Evolutionary conservation across 2,329 filamentous ascomycete species (phyloP).

Genomic region (Talaromyces albobiverticillius): DNA sequence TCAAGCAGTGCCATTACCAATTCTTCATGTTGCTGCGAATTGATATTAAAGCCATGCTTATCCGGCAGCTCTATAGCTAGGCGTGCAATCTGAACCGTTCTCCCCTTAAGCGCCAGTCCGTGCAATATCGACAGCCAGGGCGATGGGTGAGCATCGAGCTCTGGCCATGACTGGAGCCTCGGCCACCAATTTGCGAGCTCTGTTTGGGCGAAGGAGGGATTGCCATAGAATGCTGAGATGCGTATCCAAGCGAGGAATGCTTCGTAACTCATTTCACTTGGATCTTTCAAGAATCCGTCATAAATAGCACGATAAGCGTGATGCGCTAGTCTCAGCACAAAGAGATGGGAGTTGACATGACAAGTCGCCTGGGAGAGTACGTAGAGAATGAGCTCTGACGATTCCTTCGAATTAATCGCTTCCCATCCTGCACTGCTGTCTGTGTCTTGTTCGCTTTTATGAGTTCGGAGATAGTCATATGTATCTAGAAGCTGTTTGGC

Average conservation of each 20-base stretch:
- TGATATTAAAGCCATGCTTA: slow-evolving; percentile 50
- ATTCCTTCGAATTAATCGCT: slow-evolving; percentile 37
- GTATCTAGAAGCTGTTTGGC: slow-evolving; percentile 60
- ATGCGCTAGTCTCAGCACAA: slow-evolving; percentile 40
- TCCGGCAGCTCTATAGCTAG: slow-evolving; percentile 52
- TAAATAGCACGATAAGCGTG: slow-evolving; percentile 27
- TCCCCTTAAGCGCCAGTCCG: slow-evolving; percentile 61
- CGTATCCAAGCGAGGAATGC: slow-evolving; percentile 48
- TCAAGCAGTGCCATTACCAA: slow-evolving; percentile 63
- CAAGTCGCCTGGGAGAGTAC: slow-evolving; percentile 35
- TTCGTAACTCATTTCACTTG: slow-evolving; percentile 31
- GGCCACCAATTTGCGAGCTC: slow-evolving; percentile 43
- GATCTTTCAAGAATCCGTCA: slow-evolving; percentile 36
- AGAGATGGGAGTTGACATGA: slow-evolving; percentile 34
- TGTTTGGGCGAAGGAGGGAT: slow-evolving; percentile 52
- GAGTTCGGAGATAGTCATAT: slow-evolving; percentile 55
- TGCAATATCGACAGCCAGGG: slow-evolving; percentile 53
- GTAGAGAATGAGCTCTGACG: slow-evolving; percentile 39
- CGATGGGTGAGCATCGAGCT: slow-evolving; percentile 20
- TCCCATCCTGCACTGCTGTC: slow-evolving; percentile 31
- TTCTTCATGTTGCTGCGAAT: slow-evolving; percentile 41
- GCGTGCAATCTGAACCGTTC: slow-evolving; percentile 56
- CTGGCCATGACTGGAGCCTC: slow-evolving; percentile 24
- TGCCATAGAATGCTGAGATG: slow-evolving; percentile 55
- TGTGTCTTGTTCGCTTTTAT: slow-evolving; percentile 31